Base-by-base conservation (phyloP, 2,329 filamentous ascomycete species). In the Calonectria pseudoturangicola region DNA sequence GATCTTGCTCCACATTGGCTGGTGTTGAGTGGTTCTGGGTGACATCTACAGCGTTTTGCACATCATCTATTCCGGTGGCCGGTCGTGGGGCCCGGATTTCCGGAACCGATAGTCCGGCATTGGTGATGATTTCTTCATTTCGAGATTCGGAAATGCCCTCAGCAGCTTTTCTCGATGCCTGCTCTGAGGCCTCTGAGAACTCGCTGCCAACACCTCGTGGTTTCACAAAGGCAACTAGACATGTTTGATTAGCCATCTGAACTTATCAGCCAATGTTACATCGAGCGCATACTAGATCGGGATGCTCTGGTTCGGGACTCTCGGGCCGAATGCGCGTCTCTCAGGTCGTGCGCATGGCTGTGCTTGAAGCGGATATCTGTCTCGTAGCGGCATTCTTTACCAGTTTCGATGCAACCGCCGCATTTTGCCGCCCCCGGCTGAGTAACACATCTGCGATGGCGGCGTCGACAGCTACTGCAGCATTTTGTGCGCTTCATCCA, bases 401-500 rank as follows among this genome's bases (percentile, higher is more conserved):
- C 67, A 0, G 67, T 50, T 39, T 74, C 73, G 36, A 64, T 27
- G 3, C 73, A 74, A 4, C 66, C 70, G 27, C 73, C 70, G 45
- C 71, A 73, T 21, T 63, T 43, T 21, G 64, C 47, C 8, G 56
- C 68, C 2, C 71, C 73, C 1, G 67, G 67, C 43, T 69, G 70
- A 10, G 70, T 43, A 51, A 73, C 66, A n/a, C 73, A 74, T 43
- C 73, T 74, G 15, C 73, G 41, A 66, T 73, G 73, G 18, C 71
- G 71, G 33, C 56, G 56, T 25, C 67, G 66, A 47, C 71, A 74
- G 30, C 43, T 68, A 25, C 54, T 67, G 39, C 73, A 74, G 65
- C 73, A 74, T 65, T 48, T 66, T 39, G 36, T 33, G 51, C 71
- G 73, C 64, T 74, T 73, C 73, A 74, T 74, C 30, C 62, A 68